These are phyloP conservation scores for Ogataea allantospora DNA, from an alignment of 805 yeast species.

Conservation along the genomic window DNA sequence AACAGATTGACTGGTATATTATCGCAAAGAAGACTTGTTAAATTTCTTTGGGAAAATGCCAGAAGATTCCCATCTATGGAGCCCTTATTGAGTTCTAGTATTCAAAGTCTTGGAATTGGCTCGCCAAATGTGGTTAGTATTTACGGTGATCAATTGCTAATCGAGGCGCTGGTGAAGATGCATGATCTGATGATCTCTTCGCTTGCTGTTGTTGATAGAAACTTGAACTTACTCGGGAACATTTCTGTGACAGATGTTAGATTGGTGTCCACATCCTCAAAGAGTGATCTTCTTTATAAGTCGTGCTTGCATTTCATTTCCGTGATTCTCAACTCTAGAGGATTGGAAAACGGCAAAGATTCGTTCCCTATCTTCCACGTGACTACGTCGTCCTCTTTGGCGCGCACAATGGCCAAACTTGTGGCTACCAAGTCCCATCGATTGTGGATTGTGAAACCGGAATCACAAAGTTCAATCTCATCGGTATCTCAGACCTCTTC, in stretches of 20 bases:
- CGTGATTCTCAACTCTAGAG: slow-evolving; percentile 81
- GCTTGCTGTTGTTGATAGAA: slow-evolving; percentile 85
- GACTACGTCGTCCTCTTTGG: slow-evolving; percentile 71
- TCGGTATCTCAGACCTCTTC: slow-evolving; percentile 19
- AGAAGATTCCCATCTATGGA: slow-evolving; percentile 82
- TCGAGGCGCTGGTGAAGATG: slow-evolving; percentile 87
- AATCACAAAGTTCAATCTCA: slow-evolving; percentile 14
- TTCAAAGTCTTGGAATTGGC: slow-evolving; percentile 77
- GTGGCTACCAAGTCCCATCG: slow-evolving; percentile 95
- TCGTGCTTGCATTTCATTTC: slow-evolving; percentile 86
- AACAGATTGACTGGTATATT: slow-evolving; percentile 74
- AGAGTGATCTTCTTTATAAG: slow-evolving; percentile 76
- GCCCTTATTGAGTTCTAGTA: slow-evolving; percentile 61
- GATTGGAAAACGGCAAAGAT: slow-evolving; percentile 92
- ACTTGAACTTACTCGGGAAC: slow-evolving; percentile 77
- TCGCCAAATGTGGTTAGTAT: slow-evolving; percentile 69
- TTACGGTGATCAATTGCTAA: slow-evolving; percentile 80
- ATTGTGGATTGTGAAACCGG: slow-evolving; percentile 75
- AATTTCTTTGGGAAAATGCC: slow-evolving; percentile 90
- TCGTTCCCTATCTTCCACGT: slow-evolving; percentile 97
- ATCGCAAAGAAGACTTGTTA: slow-evolving; percentile 85
- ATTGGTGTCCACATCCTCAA: slow-evolving; percentile 82
- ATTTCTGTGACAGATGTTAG: slow-evolving; percentile 93
- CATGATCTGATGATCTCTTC: slow-evolving; percentile 81
- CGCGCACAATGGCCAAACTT: slow-evolving; percentile 87